phyloP scores from a whole-genome alignment of 73 alveolate species.

The Tetrahymena malaccensis region DNA sequence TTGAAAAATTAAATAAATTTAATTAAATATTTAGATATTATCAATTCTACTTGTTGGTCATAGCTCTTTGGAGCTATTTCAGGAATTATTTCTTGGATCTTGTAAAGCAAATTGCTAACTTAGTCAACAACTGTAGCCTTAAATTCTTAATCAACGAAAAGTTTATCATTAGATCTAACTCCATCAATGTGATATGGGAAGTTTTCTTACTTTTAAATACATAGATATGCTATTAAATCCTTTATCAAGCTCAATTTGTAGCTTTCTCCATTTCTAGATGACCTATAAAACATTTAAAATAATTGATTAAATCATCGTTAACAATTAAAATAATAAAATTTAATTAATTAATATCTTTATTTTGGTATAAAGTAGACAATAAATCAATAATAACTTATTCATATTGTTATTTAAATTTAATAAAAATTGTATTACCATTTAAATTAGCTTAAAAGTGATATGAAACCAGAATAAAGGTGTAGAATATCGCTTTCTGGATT shows the following conservation, averaged over 20 bases:
- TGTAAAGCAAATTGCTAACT: conserved; percentile 5
- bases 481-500: conserved; percentile 27
- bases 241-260: not conserved
- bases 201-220: conserved; percentile 20
- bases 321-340: too few relatives aligned
- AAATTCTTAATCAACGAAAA: conserved; percentile 15
- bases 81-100: conserved; percentile 1
- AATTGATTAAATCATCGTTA: too few relatives aligned
- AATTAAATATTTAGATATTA: not conserved
- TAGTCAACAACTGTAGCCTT: conserved; percentile 11
- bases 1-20: not conserved
- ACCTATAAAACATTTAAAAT: not conserved
- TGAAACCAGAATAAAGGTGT: conserved; percentile 9
- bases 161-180: conserved; percentile 31
- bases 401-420: not conserved
- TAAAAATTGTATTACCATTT: conserved; percentile 1
- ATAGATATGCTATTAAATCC: conserved; percentile 12
- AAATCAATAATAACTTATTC: too few relatives aligned
- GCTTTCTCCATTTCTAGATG: conserved; percentile 21
- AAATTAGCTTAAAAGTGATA: not conserved
- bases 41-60: not conserved
- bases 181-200: conserved; percentile 36
- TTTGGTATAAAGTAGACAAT: too few relatives aligned
- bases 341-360: too few relatives aligned
- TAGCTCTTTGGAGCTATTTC: not conserved